Evolutionary conservation across 208 protist species (phyloP), one percentile per base, ranked within the genome.

Genomic region (Leishmania tropica): DNA sequence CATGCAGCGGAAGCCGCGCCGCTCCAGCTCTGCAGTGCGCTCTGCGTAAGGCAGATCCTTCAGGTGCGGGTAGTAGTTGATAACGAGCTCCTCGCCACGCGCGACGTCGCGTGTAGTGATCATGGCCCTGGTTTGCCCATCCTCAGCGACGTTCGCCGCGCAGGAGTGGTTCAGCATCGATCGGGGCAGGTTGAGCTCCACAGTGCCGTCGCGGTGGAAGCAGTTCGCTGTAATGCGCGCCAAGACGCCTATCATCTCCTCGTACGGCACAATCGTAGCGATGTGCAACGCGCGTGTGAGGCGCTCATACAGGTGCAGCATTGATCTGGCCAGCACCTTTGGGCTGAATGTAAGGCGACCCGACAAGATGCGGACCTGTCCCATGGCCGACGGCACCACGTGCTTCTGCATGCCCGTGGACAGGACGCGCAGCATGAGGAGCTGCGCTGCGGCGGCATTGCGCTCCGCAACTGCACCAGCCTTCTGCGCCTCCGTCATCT

Each of bases 101-200:
- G 45, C 47, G 24, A 97, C 88, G 71, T 86, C 84, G 42, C 85
- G 84, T 42, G 85, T 92, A 40, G 91, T 89, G 71, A 90, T 83
- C 62, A 96, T 78, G 31, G 80, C 87, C 11, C 88, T 89, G 28
- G 87, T 90, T 58, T 79, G 53, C 78, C 60, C 35, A 70, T 94
- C 87, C 81, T 94, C 90, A 42, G 88, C 91, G 17, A 91, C 87
- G 85, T 95, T 96, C 8, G 94, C 89, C n/a, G 82, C 89, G 78
- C 94, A 97, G 67, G 90, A 92, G 81, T 97, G 94, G 79, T 97
- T 96, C 40, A 97, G 78, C 89, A 97, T 93, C 40, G 93, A 87
- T 19, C 91, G 87, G 11, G 92, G 80, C 71, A 96, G 87, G 75
- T 93, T 78, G 47, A 96, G 85, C 67, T 94, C 90, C 24, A 97